Evolutionary conservation across 208 protist genomes (phyloP).

Genomic region (Trypanosoma cruzi): DNA sequence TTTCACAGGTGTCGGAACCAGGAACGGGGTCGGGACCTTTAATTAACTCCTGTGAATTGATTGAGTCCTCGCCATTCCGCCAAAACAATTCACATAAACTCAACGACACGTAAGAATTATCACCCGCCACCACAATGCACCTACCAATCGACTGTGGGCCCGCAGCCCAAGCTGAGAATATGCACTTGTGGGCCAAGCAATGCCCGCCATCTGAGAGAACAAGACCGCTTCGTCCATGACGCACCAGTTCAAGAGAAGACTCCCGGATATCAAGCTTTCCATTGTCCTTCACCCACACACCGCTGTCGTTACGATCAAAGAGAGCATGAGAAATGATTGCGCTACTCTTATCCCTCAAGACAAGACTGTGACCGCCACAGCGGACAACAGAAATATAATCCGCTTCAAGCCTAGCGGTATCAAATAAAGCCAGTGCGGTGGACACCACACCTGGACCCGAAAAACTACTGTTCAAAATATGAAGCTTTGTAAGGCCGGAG

Average conservation of each 20-base stretch:
- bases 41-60: neutral
- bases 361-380: slow-evolving; percentile 21
- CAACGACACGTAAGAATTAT: slow-evolving; percentile 19
- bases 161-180: neutral
- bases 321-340: slow-evolving; percentile 12
- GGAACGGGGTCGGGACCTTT: neutral
- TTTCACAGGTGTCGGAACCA: neutral
- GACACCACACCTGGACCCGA: slow-evolving; percentile 19
- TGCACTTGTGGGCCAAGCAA: slow-evolving; percentile 16
- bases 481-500: slow-evolving; percentile 5
- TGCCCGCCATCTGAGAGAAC: slow-evolving; percentile 16
- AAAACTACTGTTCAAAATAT: slow-evolving; percentile 26
- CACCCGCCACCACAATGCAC: slow-evolving; percentile 17
- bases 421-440: slow-evolving; percentile 16
- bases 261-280: slow-evolving; percentile 18
- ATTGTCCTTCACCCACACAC: slow-evolving; percentile 26
- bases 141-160: neutral
- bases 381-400: slow-evolving; percentile 19
- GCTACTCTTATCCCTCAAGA: slow-evolving; percentile 19
- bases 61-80: neutral
- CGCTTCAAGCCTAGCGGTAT: slow-evolving; percentile 21
- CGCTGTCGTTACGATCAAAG: slow-evolving; percentile 16
- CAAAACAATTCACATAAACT: slow-evolving; percentile 24
- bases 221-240: slow-evolving; percentile 4
- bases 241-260: slow-evolving; percentile 12